A percentile compares a stretch with the other conserved stretches of the same genome.
phyloP scores from a whole-genome alignment of 202 grass and related monocot genomes.

The Saccharum hybrid region DNA sequence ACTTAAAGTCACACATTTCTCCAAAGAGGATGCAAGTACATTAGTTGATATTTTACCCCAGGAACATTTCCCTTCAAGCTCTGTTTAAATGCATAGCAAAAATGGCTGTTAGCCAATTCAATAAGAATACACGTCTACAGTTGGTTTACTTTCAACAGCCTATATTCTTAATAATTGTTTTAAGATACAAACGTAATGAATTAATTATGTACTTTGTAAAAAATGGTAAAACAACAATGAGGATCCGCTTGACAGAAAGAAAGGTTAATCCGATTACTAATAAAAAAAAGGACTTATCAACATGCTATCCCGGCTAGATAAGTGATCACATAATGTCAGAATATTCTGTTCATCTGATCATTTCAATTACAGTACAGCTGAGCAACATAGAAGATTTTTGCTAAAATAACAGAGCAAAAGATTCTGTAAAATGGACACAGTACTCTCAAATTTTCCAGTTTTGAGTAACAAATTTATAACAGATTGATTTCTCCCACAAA shows the following conservation, averaged over 20 bases:
- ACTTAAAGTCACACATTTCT: constrained; percentile 75
- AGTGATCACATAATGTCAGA: constrained; percentile 4
- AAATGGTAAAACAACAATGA: background rate
- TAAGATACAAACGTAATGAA: constrained; percentile 4
- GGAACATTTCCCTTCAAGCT: constrained; percentile 83
- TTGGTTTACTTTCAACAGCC: constrained; percentile 24
- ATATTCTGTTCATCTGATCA: background rate
- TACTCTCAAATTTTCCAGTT: background rate
- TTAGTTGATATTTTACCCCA: constrained; percentile 87
- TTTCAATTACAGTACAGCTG: background rate
- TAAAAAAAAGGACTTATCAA: background rate
- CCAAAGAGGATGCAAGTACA: constrained; percentile 83
- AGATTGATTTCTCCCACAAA: background rate
- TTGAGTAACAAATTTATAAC: background rate
- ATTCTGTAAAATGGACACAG: background rate
- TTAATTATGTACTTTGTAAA: constrained; percentile 15
- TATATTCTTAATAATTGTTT: constrained; percentile 33
- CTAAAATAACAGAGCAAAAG: constrained; percentile 2
- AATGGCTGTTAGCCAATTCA: constrained; percentile 23
- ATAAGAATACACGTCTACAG: constrained; percentile 12
- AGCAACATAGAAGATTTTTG: background rate
- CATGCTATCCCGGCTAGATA: background rate
- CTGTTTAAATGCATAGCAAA: constrained; percentile 53
- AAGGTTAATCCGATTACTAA: background rate
- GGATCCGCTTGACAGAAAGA: background rate